Evolutionary conservation across 2,329 filamentous ascomycete species (phyloP).

Genomic region (Emmonsia crescens): DNA sequence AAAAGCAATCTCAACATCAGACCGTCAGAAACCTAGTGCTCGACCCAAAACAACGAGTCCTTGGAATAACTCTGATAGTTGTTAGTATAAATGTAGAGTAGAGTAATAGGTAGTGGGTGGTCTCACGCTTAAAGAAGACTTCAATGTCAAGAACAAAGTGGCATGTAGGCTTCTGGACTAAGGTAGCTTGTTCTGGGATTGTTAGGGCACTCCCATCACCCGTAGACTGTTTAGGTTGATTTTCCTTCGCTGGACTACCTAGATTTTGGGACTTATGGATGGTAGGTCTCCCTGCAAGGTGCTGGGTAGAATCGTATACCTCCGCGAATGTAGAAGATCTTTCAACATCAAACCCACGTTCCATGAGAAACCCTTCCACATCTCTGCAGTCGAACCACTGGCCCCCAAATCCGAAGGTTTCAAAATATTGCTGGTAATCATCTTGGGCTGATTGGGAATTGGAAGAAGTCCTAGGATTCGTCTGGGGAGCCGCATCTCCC

Average conservation of each 20-base stretch:
- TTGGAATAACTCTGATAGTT: constrained; percentile 16
- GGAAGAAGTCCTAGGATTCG: constrained; percentile 16
- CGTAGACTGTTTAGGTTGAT: neutral
- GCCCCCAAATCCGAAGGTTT: constrained; percentile 53
- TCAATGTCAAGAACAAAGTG: constrained; percentile 15
- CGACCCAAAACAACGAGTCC: constrained; percentile 22
- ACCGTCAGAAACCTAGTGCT: constrained; percentile 23
- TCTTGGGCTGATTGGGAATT: neutral
- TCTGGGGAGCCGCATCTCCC: constrained; percentile 18
- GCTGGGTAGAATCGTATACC: constrained; percentile 5
- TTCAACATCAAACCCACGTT: constrained; percentile 21
- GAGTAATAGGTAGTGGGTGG: neutral
- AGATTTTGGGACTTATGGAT: neutral
- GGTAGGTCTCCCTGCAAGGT: neutral
- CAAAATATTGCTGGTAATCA: constrained; percentile 9
- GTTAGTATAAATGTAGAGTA: neutral
- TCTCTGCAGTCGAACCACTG: constrained; percentile 69
- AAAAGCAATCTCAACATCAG: constrained; percentile 22
- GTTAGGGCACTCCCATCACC: neutral
- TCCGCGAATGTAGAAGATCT: constrained; percentile 19
- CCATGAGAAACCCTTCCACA: constrained; percentile 56
- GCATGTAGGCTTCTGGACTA: neutral
- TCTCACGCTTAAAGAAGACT: constrained; percentile 18
- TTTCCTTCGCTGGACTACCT: neutral
- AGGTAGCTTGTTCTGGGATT: neutral